These are phyloP conservation scores for Russula sp. DNA, from an alignment of 768 basidiomycete genomes.

Conservation along the genomic window DNA sequence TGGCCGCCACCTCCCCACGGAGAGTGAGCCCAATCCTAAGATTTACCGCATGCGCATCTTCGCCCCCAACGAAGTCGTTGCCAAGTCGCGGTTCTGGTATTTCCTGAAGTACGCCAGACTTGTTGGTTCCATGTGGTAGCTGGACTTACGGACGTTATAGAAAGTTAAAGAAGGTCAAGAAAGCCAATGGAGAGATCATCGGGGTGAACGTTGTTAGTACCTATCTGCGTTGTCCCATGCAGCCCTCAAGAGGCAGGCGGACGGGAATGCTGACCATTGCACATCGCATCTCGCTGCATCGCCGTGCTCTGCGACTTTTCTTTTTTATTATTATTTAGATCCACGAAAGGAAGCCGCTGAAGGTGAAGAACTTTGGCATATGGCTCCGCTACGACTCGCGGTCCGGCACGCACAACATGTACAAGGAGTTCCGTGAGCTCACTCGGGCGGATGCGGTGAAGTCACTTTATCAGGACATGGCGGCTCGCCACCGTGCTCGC, in stretches of 20 bases:
- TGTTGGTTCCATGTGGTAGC: neutral
- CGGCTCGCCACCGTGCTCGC: constrained; percentile 96
- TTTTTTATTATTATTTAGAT: constrained; percentile 51
- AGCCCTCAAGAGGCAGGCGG: constrained; percentile 85
- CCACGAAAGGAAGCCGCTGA: constrained; percentile 94
- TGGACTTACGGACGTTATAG: constrained; percentile 34
- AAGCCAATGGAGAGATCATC: constrained; percentile 98
- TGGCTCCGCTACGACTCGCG: constrained; percentile 99
- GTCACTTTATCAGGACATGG: constrained; percentile 99
- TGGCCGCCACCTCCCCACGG: constrained; percentile 94
- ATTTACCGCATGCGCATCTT: constrained; percentile 99
- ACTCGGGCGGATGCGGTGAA: constrained; percentile 92
- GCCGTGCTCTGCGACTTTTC: constrained; percentile 24
- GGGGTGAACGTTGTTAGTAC: constrained; percentile 93
- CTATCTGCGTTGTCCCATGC: constrained; percentile 35
- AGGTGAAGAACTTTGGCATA: constrained; percentile 99
- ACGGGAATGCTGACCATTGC: constrained; percentile 52
- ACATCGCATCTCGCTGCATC: constrained; percentile 31
- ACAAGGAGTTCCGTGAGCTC: constrained; percentile 98
- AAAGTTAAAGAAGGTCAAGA: constrained; percentile 98
- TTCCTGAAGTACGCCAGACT: constrained; percentile 69
- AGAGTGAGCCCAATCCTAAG: constrained; percentile 89
- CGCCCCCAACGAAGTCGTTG: constrained; percentile 96
- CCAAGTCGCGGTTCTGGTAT: constrained; percentile 99
- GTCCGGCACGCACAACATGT: constrained; percentile 99